Conservation (phyloP, 1,284 basidiomycete species). For the Fomitiporia mediterranea region DNA sequence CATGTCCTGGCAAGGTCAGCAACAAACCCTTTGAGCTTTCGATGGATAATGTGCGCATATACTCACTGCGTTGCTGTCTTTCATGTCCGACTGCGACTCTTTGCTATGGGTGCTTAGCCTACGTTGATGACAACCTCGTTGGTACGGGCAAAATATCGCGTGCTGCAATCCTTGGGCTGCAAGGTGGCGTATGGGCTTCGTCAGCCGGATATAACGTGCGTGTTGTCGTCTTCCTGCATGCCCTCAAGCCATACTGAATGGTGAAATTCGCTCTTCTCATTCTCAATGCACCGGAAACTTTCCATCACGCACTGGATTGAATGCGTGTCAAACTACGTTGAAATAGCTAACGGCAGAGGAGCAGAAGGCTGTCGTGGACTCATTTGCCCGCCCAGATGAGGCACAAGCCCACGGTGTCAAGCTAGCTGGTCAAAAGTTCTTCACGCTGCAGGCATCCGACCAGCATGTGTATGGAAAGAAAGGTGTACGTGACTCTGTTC, state of each 20-base stretch:
- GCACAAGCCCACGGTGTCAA: constrained; percentile 62
- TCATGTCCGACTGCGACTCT: background rate
- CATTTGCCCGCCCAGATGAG: constrained; percentile 44
- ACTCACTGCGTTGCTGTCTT: background rate
- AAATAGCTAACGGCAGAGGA: constrained; percentile 70
- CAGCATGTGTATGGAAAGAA: constrained; percentile 82
- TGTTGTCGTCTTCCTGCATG: constrained; percentile 19
- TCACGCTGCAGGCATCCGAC: constrained; percentile 57
- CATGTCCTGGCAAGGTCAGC: constrained; percentile 54
- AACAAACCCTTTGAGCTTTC: background rate
- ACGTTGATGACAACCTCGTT: constrained; percentile 85
- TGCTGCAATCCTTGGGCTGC: constrained; percentile 83
- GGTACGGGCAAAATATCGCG: constrained; percentile 70
- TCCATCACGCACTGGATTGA: background rate
- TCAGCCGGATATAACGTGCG: constrained; percentile 73
- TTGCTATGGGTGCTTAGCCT: constrained; percentile 47
- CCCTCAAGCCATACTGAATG: background rate
- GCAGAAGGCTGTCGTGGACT: constrained; percentile 61
- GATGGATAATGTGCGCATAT: background rate
- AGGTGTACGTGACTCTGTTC: constrained; percentile 47
- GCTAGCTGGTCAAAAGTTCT: constrained; percentile 77
- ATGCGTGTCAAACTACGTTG: background rate
- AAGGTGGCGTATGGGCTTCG: constrained; percentile 87
- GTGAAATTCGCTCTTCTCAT: too few species aligned
- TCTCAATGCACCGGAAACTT: too few species aligned